These are phyloP conservation scores for Babesia caballi DNA, from an alignment of 169 alveolate species.

Conservation along the genomic window DNA sequence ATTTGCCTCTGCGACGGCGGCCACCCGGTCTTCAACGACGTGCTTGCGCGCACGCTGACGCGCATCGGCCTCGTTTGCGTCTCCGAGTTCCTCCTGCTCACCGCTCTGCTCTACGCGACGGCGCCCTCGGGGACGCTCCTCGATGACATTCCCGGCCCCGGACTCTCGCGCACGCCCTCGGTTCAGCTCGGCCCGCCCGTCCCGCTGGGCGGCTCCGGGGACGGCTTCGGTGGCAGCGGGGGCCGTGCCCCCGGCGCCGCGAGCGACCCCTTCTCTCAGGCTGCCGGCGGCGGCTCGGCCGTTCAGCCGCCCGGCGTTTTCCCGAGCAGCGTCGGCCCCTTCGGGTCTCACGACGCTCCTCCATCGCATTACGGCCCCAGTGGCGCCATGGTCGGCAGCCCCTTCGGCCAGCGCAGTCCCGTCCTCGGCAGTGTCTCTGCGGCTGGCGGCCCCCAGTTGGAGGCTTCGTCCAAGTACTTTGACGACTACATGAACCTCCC, in stretches of 20 bases:
- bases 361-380: slow-evolving; percentile 2
- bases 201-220: background rate
- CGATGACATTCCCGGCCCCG: background rate
- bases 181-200: background rate
- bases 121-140: background rate
- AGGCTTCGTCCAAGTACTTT: slow-evolving; percentile 2
- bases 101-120: slow-evolving; percentile 29
- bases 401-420: background rate
- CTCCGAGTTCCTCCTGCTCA: slow-evolving; percentile 22
- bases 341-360: background rate
- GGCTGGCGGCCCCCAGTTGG: background rate
- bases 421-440: background rate
- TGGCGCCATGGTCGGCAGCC: background rate
- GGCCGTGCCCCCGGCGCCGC: background rate
- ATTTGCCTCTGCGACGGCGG: background rate
- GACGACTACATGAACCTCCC: slow-evolving; percentile 26
- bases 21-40: slow-evolving; percentile 29
- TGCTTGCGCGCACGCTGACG: slow-evolving; percentile 29
- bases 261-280: too few species aligned
- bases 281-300: background rate
- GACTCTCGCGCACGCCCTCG: background rate
- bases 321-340: background rate
- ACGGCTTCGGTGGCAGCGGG: background rate
- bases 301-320: background rate
- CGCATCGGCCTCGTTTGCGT: slow-evolving; percentile 25